A percentile compares a stretch with the other conserved stretches of the same genome.
phyloP scores from a whole-genome alignment of 2,329 filamentous ascomycete genomes.

The Zalaria obscura region DNA sequence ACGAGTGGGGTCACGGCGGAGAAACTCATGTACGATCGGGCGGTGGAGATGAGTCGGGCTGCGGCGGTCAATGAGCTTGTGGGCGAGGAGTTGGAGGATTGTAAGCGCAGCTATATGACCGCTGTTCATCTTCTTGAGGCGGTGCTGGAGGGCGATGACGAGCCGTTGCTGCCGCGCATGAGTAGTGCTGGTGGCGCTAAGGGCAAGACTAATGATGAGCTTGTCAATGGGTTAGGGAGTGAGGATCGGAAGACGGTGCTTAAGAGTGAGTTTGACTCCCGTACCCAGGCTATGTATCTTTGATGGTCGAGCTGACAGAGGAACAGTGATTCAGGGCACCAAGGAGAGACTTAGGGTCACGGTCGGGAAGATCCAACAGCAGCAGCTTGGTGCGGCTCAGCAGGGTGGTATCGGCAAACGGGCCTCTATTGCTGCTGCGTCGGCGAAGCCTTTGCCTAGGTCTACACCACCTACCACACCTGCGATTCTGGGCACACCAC shows the following conservation, averaged over 20 bases:
- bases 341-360: constrained; percentile 4
- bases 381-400: constrained; percentile 1
- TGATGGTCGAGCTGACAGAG: background rate
- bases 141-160: constrained; percentile 71
- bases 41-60: constrained; percentile 87
- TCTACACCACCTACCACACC: background rate
- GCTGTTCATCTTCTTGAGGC: constrained; percentile 92
- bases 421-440: background rate
- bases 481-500: background rate
- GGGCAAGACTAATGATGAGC: constrained; percentile 31
- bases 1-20: constrained; percentile 86
- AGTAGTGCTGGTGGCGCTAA: constrained; percentile 32
- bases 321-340: constrained; percentile 6
- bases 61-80: constrained; percentile 94
- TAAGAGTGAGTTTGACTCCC: constrained; percentile 45
- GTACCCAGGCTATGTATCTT: background rate
- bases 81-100: constrained; percentile 73
- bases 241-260: constrained; percentile 62
- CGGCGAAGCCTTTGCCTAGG: background rate
- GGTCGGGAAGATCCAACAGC: constrained; percentile 4
- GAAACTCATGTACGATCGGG: constrained; percentile 95
- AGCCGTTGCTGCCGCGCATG: constrained; percentile 29
- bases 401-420: background rate
- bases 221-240: constrained; percentile 41
- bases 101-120: constrained; percentile 85